These are phyloP conservation scores for Cicer arietinum DNA, from an alignment of 306 rosid genomes.

Conservation along the genomic window DNA sequence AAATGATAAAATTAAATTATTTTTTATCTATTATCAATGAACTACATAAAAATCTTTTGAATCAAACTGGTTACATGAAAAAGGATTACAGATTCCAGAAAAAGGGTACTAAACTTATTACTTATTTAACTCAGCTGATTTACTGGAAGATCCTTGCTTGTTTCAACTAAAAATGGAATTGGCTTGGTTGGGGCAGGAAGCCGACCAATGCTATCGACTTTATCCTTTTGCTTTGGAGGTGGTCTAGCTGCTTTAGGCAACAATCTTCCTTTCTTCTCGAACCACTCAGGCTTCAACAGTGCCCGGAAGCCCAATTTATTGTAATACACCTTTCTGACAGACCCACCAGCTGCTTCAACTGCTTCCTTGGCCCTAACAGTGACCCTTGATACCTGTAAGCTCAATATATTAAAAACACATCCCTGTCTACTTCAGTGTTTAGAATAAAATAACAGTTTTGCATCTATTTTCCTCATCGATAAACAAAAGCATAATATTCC, in stretches of 20 bases:
- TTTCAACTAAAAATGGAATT: slow-evolving; percentile 73
- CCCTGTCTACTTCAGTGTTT: background rate
- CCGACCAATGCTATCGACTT: slow-evolving; percentile 90
- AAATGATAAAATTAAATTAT: too few species aligned
- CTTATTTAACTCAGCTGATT: slow-evolving; percentile 41
- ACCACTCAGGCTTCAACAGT: slow-evolving; percentile 88
- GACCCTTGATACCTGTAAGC: slow-evolving; percentile 83
- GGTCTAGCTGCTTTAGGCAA: slow-evolving; percentile 96
- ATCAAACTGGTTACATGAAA: background rate
- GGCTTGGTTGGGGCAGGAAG: slow-evolving; percentile 94
- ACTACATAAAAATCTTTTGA: slow-evolving; percentile 34
- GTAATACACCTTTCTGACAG: slow-evolving; percentile 88
- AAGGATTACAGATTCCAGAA: slow-evolving; percentile 32
- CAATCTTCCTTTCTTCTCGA: slow-evolving; percentile 91
- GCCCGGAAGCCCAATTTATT: slow-evolving; percentile 86
- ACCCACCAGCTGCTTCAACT: slow-evolving; percentile 92
- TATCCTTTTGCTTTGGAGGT: slow-evolving; percentile 86
- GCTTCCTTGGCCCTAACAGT: slow-evolving; percentile 91
- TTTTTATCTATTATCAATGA: slow-evolving; percentile 27
- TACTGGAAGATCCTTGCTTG: slow-evolving; percentile 40
- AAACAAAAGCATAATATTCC: slow-evolving; percentile 12
- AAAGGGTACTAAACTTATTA: slow-evolving; percentile 15
- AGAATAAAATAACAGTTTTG: background rate
- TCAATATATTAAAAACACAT: slow-evolving; percentile 23
- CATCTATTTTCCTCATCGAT: background rate